Base-by-base conservation (phyloP, 192 early-diverging fungal genomes). In the Entomortierella beljakovae region DNA sequence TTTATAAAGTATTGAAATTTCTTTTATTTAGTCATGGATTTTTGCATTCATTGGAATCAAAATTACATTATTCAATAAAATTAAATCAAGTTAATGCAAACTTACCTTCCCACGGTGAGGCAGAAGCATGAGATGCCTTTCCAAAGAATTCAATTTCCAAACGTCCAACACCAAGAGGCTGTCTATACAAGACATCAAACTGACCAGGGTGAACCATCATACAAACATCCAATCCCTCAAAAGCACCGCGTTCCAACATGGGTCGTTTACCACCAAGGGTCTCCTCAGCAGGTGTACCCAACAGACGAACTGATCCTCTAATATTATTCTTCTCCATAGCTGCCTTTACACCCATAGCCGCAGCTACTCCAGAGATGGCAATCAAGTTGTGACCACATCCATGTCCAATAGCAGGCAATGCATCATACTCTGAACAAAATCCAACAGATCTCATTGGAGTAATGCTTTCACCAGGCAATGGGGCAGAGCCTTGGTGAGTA, bases 211-310 rank as follows among this genome's bases (percentile, higher is more conserved):
- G 95, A 51, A 90, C 74, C 94, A 96, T 96, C 84, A 96, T 70
- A 65, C 92, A 88, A 1, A 91, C 80, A 69, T 94, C 93, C 31
- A 88, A 68, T 40, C 85, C 86, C 25, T 92, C 82, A 82, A 95
- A 95, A 18, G 90, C 90, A 0, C 92, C 90, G 6, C 83, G 65
- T 26, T 92, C 70, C 32, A 92, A 70, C 73, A 96, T 86, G 2
- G 77, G 71, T 50, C 92, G 86, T 69, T 96, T 96, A 42, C 95
- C 95, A 38, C 90, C 87, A 23, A 81, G 66, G 0, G 81, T 80
- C 76, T 92, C 86, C 81, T 95, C 92, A 15, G 90, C 92, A 8
- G 95, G 94, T 23, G 93, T 93, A n/a, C 94, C 95, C 81, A 90
- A 91, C 38, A 96, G 66, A 51, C 86, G 85, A 35, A 94, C 87